Percentiles rank a stretch among this genome's conserved stretches.
phyloP scores from a whole-genome alignment of 179 eudicot species.

The Beta corolliflora region DNA sequence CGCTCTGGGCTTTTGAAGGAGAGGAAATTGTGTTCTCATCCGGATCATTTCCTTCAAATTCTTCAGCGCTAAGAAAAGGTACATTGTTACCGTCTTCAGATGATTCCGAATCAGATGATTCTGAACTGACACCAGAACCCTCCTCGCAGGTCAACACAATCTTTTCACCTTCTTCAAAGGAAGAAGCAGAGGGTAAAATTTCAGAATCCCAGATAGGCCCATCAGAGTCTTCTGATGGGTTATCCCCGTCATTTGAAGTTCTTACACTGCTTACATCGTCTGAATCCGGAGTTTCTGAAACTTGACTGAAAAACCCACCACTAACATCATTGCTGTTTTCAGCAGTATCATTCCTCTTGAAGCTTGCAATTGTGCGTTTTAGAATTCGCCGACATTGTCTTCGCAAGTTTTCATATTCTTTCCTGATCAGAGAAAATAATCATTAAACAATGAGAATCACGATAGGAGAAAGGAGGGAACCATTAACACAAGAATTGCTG shows the following conservation, averaged over 20 bases:
- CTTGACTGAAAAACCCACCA: conserved; percentile 42
- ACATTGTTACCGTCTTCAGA: conserved; percentile 48
- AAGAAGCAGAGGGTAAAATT: conserved; percentile 15
- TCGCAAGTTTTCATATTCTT: conserved; percentile 54
- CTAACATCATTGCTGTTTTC: conserved; percentile 36
- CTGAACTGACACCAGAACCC: conserved; percentile 41
- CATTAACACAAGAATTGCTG: neutral
- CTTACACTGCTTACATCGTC: conserved; percentile 52
- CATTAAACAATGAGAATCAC: neutral
- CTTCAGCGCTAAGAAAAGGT: conserved; percentile 35
- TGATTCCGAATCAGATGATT: conserved; percentile 59
- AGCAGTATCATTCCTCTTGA: conserved; percentile 36
- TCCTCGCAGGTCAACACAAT: conserved; percentile 37
- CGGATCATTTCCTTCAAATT: conserved; percentile 30
- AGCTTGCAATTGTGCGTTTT: conserved; percentile 28
- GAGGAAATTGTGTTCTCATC: conserved; percentile 22
- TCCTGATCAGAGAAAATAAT: conserved; percentile 37
- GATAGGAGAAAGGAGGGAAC: neutral
- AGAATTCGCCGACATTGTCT: conserved; percentile 48
- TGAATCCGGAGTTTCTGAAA: conserved; percentile 40
- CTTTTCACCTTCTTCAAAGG: conserved; percentile 39
- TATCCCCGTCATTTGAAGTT: conserved; percentile 35
- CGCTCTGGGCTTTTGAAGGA: conserved; percentile 26
- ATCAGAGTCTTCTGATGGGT: conserved; percentile 29
- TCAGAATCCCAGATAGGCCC: conserved; percentile 28